phyloP scores from a whole-genome alignment of 2,329 filamentous ascomycete genomes.

The Cladophialophora immunda region DNA sequence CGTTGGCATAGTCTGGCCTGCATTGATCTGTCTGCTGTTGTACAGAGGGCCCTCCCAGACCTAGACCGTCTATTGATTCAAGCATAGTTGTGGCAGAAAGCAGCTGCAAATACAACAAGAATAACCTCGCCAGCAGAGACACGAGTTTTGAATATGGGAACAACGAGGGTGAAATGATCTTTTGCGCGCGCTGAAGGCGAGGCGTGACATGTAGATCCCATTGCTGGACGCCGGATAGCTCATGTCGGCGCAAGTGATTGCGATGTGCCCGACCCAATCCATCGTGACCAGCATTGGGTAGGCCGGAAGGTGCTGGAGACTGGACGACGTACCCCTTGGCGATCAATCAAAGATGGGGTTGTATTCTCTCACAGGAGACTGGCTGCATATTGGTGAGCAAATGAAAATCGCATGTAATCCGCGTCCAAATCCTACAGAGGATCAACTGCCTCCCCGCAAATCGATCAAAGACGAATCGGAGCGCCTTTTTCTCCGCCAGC shows the following conservation, averaged over 20 bases:
- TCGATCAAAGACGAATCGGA: neutral
- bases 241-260: neutral
- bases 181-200: neutral
- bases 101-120: neutral
- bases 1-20: slow-evolving; percentile 4
- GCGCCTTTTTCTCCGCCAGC: neutral
- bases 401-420: neutral
- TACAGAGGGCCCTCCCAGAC: neutral
- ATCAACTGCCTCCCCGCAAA: neutral
- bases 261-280: neutral
- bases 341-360: neutral
- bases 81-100: neutral
- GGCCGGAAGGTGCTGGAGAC: neutral
- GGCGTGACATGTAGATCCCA: neutral
- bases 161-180: neutral
- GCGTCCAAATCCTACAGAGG: neutral
- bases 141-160: neutral
- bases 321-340: neutral
- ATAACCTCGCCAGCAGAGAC: neutral
- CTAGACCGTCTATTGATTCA: neutral
- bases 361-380: neutral
- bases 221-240: neutral
- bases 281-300: neutral
- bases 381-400: neutral
- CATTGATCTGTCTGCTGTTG: neutral